Evolutionary conservation across 805 yeast species (phyloP).

Genomic region (Barnettozyma californica): DNA sequence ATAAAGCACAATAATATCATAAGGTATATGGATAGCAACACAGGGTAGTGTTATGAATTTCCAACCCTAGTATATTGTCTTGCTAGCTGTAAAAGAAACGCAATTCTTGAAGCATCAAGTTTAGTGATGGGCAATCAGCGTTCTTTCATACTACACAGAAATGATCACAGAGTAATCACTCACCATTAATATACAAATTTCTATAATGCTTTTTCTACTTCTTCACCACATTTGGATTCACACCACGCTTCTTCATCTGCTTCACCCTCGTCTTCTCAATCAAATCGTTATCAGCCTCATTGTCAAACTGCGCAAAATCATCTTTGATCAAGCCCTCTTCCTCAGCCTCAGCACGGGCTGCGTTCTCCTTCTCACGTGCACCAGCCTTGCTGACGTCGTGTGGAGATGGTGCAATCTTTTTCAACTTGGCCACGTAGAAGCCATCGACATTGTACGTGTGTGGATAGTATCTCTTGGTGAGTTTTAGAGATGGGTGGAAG

Average conservation of each 20-base stretch:
- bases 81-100: too few relatives aligned
- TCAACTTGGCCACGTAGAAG: slow-evolving; percentile 93
- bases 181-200: not conserved
- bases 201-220: slow-evolving; percentile 1
- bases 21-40: too few relatives aligned
- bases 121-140: too few relatives aligned
- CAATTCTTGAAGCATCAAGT: too few relatives aligned
- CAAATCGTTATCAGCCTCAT: slow-evolving; percentile 66
- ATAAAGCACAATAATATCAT: too few relatives aligned
- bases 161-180: not conserved
- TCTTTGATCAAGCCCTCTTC: slow-evolving; percentile 75
- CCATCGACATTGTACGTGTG: slow-evolving; percentile 99
- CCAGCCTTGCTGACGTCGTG: slow-evolving; percentile 83
- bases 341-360: slow-evolving; percentile 76
- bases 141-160: too few relatives aligned
- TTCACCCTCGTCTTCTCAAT: slow-evolving; percentile 65
- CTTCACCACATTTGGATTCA: slow-evolving; percentile 49
- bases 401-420: slow-evolving; percentile 82
- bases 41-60: too few relatives aligned
- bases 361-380: slow-evolving; percentile 76
- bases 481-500: slow-evolving; percentile 66
- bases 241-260: slow-evolving; percentile 63
- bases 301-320: slow-evolving; percentile 74
- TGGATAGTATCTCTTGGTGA: slow-evolving; percentile 95
- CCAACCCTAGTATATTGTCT: too few relatives aligned